These are phyloP conservation scores for Purshia tridentata DNA, from an alignment of 306 rosid genomes.

Conservation along the genomic window DNA sequence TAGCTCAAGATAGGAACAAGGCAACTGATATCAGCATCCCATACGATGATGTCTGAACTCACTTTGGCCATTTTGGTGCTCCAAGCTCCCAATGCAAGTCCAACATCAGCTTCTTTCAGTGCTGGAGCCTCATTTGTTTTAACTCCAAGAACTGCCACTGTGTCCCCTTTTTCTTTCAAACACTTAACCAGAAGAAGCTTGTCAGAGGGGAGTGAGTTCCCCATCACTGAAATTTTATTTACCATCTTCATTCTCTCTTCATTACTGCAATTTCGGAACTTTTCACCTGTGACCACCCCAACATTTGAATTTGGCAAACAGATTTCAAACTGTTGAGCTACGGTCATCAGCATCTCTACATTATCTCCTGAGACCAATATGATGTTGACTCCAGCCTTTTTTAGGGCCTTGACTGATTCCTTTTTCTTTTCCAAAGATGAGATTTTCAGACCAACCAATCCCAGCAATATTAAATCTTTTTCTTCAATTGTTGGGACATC, in stretches of 20 bases:
- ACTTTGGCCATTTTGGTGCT: not conserved
- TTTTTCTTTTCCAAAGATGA: not conserved
- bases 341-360: not conserved
- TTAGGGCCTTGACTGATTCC: not conserved
- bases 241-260: not conserved
- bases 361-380: constrained; percentile 8
- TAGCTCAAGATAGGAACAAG: not conserved
- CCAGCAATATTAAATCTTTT: not conserved
- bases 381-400: not conserved
- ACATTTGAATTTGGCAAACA: not conserved
- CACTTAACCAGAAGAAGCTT: constrained; percentile 11
- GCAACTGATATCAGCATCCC: not conserved
- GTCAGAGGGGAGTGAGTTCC: not conserved
- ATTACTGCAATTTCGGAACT: not conserved
- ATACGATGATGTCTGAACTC: constrained; percentile 4
- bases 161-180: constrained; percentile 8
- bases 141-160: constrained; percentile 3
- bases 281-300: not conserved
- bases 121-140: constrained; percentile 12
- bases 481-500: not conserved
- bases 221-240: not conserved
- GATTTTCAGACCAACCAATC: constrained; percentile 8
- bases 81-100: not conserved
- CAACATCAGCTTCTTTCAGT: constrained; percentile 19
- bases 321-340: not conserved